These are phyloP conservation scores for Vicia faba DNA, from an alignment of 306 rosid species.

Conservation along the genomic window DNA sequence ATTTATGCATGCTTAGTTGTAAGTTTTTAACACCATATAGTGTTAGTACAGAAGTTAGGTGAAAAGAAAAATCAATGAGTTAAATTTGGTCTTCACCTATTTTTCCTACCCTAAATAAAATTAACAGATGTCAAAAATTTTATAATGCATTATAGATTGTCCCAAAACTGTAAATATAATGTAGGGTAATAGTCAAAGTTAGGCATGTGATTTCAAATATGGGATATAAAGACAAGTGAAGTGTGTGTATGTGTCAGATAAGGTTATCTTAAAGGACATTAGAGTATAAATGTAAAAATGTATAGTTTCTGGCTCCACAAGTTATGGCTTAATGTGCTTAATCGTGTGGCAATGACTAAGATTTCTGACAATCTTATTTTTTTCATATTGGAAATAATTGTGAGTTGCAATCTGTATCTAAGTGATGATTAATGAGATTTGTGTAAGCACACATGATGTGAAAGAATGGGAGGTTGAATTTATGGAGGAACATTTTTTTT, in stretches of 20 bases:
- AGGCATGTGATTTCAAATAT: slow-evolving; percentile 45
- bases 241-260: slow-evolving; percentile 40
- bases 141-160: slow-evolving; percentile 29
- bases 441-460: no score
- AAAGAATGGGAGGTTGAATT: no score
- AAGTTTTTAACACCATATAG: neutral
- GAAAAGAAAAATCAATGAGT: neutral
- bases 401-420: no score
- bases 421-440: no score
- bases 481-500: no score
- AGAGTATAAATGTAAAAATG: slow-evolving; percentile 31
- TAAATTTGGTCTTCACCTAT: slow-evolving; percentile 27
- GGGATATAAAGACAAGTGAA: slow-evolving; percentile 43
- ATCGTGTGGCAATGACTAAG: slow-evolving; percentile 30
- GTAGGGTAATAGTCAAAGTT: slow-evolving; percentile 50
- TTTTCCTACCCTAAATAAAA: slow-evolving; percentile 12
- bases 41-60: slow-evolving; percentile 34
- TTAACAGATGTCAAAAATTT: slow-evolving; percentile 30
- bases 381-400: neutral
- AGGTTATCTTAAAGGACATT: slow-evolving; percentile 39
- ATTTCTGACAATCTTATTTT: slow-evolving; percentile 4
- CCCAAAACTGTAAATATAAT: slow-evolving; percentile 38
- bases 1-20: neutral
- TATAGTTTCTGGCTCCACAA: slow-evolving; percentile 34
- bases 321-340: slow-evolving; percentile 32